Conservation (phyloP, 78 protist genomes). For the Pelomyxa schiedti region DNA sequence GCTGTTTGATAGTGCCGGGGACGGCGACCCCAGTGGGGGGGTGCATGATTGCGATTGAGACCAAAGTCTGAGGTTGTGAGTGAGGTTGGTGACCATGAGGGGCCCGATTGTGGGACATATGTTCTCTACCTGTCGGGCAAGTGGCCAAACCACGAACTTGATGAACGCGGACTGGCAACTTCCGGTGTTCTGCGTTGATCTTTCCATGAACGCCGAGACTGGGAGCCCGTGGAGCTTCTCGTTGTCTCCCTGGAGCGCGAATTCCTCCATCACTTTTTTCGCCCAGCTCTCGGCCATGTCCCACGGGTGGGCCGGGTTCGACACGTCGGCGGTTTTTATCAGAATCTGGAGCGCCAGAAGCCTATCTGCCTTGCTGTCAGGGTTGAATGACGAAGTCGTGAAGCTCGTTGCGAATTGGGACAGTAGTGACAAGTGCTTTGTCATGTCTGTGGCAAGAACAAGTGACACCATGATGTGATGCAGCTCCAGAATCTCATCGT, state of each 20-base stretch:
- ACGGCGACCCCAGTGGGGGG: too few species aligned
- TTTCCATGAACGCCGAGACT: constrained; percentile 59
- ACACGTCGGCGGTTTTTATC: constrained; percentile 32
- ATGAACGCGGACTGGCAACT: constrained; percentile 65
- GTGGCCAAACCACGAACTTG: neutral
- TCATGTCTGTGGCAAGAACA: constrained; percentile 49
- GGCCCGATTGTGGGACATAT: neutral
- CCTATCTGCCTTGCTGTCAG: constrained; percentile 12
- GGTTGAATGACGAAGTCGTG: neutral
- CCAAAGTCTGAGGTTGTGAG: too few species aligned
- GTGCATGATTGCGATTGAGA: too few species aligned
- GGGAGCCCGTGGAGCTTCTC: constrained; percentile 35
- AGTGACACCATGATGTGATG: neutral
- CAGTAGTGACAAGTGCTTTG: constrained; percentile 20
- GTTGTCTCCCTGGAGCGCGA: constrained; percentile 55
- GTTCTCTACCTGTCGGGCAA: neutral
- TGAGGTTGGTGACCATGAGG: neutral
- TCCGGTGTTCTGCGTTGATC: constrained; percentile 29
- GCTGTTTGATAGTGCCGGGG: too few species aligned
- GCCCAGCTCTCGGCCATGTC: constrained; percentile 14
- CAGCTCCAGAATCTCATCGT: constrained; percentile 3
- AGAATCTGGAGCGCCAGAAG: constrained; percentile 22
- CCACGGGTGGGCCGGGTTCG: constrained; percentile 21
- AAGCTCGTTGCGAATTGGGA: constrained; percentile 4
- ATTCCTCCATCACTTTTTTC: constrained; percentile 20